Evolutionary conservation across 371 early-diverging fungal genomes (phyloP).

Genomic region (Amoeboaphelidium occidentale): DNA sequence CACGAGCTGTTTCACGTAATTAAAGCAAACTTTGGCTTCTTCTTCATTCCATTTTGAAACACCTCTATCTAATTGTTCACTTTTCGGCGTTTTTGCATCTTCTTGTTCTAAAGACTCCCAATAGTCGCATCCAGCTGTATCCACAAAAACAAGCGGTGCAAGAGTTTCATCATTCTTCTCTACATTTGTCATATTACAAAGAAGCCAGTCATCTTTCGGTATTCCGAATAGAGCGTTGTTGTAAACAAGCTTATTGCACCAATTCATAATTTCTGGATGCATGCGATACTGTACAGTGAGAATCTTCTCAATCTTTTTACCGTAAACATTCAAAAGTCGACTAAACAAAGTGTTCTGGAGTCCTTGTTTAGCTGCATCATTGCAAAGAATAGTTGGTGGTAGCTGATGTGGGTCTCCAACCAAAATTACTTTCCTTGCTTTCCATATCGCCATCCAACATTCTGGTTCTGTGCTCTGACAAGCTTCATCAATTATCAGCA

Average conservation of each 20-base stretch:
- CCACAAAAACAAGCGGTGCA: slow-evolving; percentile 35
- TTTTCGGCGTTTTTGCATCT: neutral
- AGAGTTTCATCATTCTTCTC: slow-evolving; percentile 24
- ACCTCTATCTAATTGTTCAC: slow-evolving; percentile 11
- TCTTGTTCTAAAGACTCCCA: slow-evolving; percentile 22
- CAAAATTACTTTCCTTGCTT: slow-evolving; percentile 50
- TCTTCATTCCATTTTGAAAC: slow-evolving; percentile 27
- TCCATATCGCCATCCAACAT: slow-evolving; percentile 67
- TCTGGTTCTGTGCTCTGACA: slow-evolving; percentile 45
- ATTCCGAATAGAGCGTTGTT: slow-evolving; percentile 8
- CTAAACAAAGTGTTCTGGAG: slow-evolving; percentile 41
- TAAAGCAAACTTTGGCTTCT: slow-evolving; percentile 37
- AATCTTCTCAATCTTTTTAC: slow-evolving; percentile 28
- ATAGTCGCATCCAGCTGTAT: slow-evolving; percentile 42
- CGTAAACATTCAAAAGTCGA: slow-evolving; percentile 29
- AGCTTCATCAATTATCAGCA: slow-evolving; percentile 81
- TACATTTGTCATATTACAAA: slow-evolving; percentile 34
- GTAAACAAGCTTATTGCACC: slow-evolving; percentile 37
- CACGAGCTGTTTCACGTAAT: slow-evolving; percentile 31
- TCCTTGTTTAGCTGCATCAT: slow-evolving; percentile 1
- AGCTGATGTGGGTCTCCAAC: slow-evolving; percentile 90
- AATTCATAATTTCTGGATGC: slow-evolving; percentile 52
- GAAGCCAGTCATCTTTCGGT: slow-evolving; percentile 23
- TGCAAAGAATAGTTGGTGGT: slow-evolving; percentile 15
- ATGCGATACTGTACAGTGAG: slow-evolving; percentile 68